Percentiles rank a stretch among this genome's conserved stretches.
Evolutionary conservation across 768 basidiomycete species (phyloP).

Genomic region (Podaxis rugospora): DNA sequence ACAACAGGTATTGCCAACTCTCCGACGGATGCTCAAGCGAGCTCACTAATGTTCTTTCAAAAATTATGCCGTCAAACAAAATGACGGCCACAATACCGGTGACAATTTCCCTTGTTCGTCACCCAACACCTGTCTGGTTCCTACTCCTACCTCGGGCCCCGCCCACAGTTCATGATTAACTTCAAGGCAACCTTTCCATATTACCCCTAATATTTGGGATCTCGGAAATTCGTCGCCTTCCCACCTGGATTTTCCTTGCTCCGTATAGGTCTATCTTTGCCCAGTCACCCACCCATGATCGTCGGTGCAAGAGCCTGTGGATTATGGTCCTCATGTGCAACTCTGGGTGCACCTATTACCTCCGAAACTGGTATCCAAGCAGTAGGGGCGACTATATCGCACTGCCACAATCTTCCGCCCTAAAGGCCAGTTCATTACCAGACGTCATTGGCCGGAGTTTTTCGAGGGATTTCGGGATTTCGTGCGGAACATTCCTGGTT

Average conservation of each 20-base stretch:
- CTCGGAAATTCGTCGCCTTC: not conserved
- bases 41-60: not conserved
- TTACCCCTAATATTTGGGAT: not conserved
- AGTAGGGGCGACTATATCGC: not conserved
- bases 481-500: not conserved
- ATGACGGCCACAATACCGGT: not conserved
- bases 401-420: not conserved
- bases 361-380: not conserved
- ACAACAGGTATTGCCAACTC: not conserved
- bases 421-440: not conserved
- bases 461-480: not conserved
- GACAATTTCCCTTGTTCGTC: not conserved
- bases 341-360: not conserved
- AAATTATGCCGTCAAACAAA: not conserved
- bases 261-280: not conserved
- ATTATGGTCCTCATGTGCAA: not conserved
- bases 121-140: not conserved
- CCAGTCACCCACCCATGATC: not conserved
- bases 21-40: not conserved
- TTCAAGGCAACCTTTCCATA: not conserved
- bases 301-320: not conserved
- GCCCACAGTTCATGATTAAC: not conserved
- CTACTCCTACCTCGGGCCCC: not conserved
- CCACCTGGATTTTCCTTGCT: not conserved
- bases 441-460: not conserved